Base-by-base conservation (phyloP, 352 stramenopile genomes). In the Thraustotheca clavata region DNA sequence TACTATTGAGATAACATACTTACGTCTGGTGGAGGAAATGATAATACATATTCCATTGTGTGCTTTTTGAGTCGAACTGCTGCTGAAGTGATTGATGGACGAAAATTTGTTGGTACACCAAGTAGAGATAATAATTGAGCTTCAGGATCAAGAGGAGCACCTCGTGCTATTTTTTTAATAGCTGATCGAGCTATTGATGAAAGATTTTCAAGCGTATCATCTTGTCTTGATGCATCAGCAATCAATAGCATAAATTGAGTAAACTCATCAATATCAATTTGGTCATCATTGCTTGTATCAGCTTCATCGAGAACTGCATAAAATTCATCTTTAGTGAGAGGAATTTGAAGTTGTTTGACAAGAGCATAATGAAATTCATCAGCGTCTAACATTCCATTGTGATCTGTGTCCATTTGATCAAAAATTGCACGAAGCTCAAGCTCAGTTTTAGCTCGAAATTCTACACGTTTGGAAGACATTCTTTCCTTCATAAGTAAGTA, bases 341-440 rank as follows among this genome's bases (percentile, higher is more conserved):
- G 79, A 8, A 91, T 77, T 34, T 87, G 79, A 2, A 91, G 69
- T 8, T 88, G 71, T 41, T 89, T 85, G 59, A 87, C 86, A 18
- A 89, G 71, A 8, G 89, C 47, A 47, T 87, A 87, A 48, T 89
- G 79, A 43, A 91, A 91, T 62, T 91, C 78, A 31, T 83, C 76
- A 32, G 86, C 74, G 27, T 89, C 80, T 24, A 91, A 66, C 0
- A 73, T 72, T 9, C 83, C 79, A 34, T 86, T 88, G 22, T 85
- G 80, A 67, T 87, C 76, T 0, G 69, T 70, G 49, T 91, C 80
- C 1, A 89, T 71, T 1, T 75, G 74, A 52, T 91, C 71, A 35
- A 91, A 91, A 3, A 77, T 77, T 39, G 84, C 74, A 0, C 79
- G 76, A n/a, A 91, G 85, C 60, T 87, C 79, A 74, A 87, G 82